A percentile compares a stretch with the other conserved stretches of the same genome.
Evolutionary conservation across 78 protist species (phyloP).

Genomic region (Protostelium mycophagum): DNA sequence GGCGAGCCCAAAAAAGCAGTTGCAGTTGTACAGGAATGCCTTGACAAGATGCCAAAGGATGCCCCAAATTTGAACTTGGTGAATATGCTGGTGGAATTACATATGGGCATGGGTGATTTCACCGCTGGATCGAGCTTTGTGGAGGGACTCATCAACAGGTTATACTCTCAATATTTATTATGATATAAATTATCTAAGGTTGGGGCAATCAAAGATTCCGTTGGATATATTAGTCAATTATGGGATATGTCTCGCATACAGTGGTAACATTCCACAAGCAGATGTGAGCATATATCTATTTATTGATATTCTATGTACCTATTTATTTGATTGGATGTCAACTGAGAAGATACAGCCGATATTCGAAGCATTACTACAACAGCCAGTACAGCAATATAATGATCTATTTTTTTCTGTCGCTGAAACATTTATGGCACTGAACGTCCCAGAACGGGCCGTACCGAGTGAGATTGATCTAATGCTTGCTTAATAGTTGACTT

Average conservation of each 20-base stretch:
- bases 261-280: not conserved
- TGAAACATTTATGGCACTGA: not conserved
- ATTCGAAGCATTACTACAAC: not conserved
- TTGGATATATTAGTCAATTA: not conserved
- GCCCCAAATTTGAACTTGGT: not conserved
- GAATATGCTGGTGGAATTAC: not conserved
- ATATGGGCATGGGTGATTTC: not conserved
- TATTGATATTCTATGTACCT: no score
- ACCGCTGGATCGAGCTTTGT: not conserved
- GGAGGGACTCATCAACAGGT: not conserved
- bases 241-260: not conserved
- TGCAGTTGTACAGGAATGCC: not conserved
- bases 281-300: not conserved
- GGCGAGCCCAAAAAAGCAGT: not conserved
- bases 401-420: not conserved
- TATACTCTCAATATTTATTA: no score
- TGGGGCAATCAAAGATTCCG: not conserved
- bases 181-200: no score
- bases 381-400: not conserved
- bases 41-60: not conserved
- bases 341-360: not conserved
- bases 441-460: not conserved
- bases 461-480: not conserved
- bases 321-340: not conserved
- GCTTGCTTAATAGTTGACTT: not conserved